phyloP scores from a whole-genome alignment of 495 filamentous ascomycete genomes.

The Pyronema omphalodes region DNA sequence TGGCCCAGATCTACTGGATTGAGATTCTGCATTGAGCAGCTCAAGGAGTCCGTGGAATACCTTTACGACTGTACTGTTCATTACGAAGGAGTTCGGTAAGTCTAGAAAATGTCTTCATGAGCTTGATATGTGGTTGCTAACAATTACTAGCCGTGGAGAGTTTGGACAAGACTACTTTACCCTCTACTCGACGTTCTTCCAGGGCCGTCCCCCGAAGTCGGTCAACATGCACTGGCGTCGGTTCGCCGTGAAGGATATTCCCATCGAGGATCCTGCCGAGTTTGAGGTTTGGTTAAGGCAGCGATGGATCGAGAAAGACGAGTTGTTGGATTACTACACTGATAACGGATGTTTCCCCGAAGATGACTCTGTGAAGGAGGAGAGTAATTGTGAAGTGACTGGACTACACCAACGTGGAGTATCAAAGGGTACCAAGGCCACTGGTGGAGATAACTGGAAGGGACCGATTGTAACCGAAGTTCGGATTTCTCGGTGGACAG shows the following conservation, averaged over 20 bases:
- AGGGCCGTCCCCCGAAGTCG: constrained; percentile 60
- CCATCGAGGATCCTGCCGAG: constrained; percentile 38
- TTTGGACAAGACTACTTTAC: constrained; percentile 65
- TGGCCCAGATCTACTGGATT: constrained; percentile 60
- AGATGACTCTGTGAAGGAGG: constrained; percentile 25
- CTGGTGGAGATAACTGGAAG: constrained; percentile 15
- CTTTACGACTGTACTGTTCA: constrained; percentile 75
- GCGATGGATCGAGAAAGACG: constrained; percentile 67
- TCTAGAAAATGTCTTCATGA: constrained; percentile 10
- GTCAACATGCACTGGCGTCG: constrained; percentile 76
- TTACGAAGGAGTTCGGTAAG: constrained; percentile 64
- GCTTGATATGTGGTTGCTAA: constrained; percentile 4
- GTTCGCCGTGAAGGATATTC: constrained; percentile 47
- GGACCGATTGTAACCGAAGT: constrained; percentile 31
- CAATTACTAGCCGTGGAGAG: constrained; percentile 36
- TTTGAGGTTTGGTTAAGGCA: constrained; percentile 60
- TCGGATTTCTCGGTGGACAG: constrained; percentile 30
- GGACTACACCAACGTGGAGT: constrained; percentile 11
- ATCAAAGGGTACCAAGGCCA: constrained; percentile 6
- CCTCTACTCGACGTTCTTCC: constrained; percentile 50
- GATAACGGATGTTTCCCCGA: constrained; percentile 52
- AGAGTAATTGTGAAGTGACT: constrained; percentile 8
- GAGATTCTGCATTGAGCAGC: constrained; percentile 54
- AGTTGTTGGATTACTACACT: constrained; percentile 50
- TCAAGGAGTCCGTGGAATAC: constrained; percentile 52